Evolutionary conservation across 352 stramenopile species (phyloP).

Genomic region (Pythium periplocum): DNA sequence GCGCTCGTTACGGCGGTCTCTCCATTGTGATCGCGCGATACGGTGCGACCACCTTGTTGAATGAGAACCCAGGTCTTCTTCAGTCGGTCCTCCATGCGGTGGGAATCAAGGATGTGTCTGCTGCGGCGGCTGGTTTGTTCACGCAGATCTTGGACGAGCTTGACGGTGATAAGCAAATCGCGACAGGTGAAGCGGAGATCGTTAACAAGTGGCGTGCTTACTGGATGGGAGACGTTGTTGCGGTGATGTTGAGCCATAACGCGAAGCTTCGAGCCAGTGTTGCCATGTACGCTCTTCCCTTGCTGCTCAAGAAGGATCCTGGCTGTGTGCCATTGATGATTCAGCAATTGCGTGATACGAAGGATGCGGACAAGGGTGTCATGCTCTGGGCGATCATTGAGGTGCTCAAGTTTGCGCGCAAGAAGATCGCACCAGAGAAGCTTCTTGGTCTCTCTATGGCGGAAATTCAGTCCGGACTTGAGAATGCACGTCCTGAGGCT

Average conservation of each 20-base stretch:
- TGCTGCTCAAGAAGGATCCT: slow-evolving; percentile 68
- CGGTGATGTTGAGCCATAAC: slow-evolving; percentile 44
- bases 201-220: slow-evolving; percentile 33
- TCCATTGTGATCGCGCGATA: slow-evolving; percentile 45
- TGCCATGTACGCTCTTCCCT: slow-evolving; percentile 68
- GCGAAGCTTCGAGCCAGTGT: slow-evolving; percentile 51
- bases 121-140: slow-evolving; percentile 64
- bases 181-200: neutral
- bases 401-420: slow-evolving; percentile 75
- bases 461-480: slow-evolving; percentile 54
- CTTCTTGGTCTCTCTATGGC: slow-evolving; percentile 38
- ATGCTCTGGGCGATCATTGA: slow-evolving; percentile 70
- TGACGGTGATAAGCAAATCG: slow-evolving; percentile 13
- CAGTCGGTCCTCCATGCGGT: slow-evolving; percentile 52
- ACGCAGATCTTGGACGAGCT: slow-evolving; percentile 57
- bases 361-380: slow-evolving; percentile 27
- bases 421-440: slow-evolving; percentile 56
- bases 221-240: slow-evolving; percentile 57
- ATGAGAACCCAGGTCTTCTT: slow-evolving; percentile 42
- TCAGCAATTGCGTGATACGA: slow-evolving; percentile 31
- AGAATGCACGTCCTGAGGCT: slow-evolving; percentile 50
- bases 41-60: slow-evolving; percentile 36
- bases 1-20: slow-evolving; percentile 65
- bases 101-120: slow-evolving; percentile 66
- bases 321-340: slow-evolving; percentile 46